Percentiles rank a stretch among this genome's conserved stretches.
Conservation (phyloP, 129 eudicot genomes). For the Tagetes erecta region DNA sequence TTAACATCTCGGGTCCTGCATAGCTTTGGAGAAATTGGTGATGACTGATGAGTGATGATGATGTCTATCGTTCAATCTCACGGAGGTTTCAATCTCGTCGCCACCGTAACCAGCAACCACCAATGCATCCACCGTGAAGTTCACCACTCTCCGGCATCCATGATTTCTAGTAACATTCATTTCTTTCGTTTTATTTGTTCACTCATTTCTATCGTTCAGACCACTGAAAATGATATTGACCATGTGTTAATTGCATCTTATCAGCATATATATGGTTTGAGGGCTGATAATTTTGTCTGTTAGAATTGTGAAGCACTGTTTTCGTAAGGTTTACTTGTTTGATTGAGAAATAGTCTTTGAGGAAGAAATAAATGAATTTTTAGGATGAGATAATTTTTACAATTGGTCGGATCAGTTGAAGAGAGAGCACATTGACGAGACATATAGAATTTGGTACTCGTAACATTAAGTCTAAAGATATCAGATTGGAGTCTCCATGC, state of each 20-base stretch:
- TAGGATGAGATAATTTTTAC: no score
- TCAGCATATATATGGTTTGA: background rate
- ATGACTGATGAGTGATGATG: slow-evolving; percentile 26
- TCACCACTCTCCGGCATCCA: slow-evolving; percentile 36
- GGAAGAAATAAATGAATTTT: no score
- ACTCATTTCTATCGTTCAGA: background rate
- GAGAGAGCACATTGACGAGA: no score
- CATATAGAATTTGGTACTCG: no score
- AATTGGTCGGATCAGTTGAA: no score
- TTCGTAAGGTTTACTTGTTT: no score
- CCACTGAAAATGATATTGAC: background rate
- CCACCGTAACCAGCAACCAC: slow-evolving; percentile 38
- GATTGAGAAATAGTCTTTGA: no score
- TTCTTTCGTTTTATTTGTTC: no score
- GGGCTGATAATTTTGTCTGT: no score
- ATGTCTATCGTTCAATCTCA: slow-evolving; percentile 56
- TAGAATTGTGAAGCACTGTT: no score
- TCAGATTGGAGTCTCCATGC: no score
- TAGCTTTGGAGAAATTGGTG: slow-evolving; percentile 49
- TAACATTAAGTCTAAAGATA: no score
- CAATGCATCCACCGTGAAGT: slow-evolving; percentile 34
- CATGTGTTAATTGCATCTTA: slow-evolving; percentile 9
- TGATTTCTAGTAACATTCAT: slow-evolving; percentile 31
- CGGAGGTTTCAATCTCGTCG: slow-evolving; percentile 38
- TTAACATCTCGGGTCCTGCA: background rate